Evolutionary conservation across 2,329 filamentous ascomycete species (phyloP), one percentile per base, ranked within the genome.

Genomic region (Hypoxylon rubiginosum): DNA sequence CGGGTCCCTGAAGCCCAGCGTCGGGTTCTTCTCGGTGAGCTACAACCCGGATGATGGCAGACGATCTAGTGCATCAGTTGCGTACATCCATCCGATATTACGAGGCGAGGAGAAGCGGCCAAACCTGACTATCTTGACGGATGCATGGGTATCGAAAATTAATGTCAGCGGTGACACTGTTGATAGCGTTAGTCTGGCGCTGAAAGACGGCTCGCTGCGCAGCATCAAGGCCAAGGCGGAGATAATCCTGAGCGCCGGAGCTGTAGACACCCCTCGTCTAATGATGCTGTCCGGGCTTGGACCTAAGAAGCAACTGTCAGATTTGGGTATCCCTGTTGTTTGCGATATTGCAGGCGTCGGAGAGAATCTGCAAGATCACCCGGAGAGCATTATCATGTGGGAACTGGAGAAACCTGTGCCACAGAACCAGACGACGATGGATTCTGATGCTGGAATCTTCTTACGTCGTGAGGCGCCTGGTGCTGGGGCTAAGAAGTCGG

Each of bases 1-100:
- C 54, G 94, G 94, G 61, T 85, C 89, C 48, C 82, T 97, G 70
- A 90, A 88, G 70, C 84, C 91, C 74, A 91, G 91, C 52, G 92
- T 96, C 28, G 94, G 94, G 60, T 97, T 97, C 85, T 95, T 97
- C 85, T 94, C 91, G 70, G 90, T 97, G 71, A 90, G 92, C 39
- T 97, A 97, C 83, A 97, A 97, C 82, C 94, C 94, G 2, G 93
- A 97, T 75, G 90, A 93, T 74, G 92, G 93, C 75, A 88, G 88
- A 73, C 89, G 94, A 68, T 95, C 91, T 82, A 94, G 91, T 77
- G 93, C 94, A 64, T 94, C 91, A 63, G 93, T 97, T 21, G 94
- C 94, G 17, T 97, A 97, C 82, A 94, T 97, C 75, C 94, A 97
- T 81, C 94, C 94, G 36, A 94, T 97, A 75, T 86, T 97, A 56